phyloP scores from a whole-genome alignment of 1,139 yeast genomes.

The Pneumocystis wakefieldiae region DNA sequence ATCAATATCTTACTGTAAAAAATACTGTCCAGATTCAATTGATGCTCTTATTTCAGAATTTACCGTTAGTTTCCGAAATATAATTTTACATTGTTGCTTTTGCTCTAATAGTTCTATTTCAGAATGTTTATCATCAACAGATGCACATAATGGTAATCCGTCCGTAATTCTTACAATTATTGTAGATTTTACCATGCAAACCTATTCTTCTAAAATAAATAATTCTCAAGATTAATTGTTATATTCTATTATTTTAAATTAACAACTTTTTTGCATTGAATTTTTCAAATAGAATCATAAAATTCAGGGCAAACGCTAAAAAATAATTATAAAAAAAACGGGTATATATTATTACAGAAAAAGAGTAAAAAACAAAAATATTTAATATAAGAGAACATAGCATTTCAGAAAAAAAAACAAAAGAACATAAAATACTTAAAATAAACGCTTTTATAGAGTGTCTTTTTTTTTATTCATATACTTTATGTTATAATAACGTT shows the following conservation, averaged over 20 bases:
- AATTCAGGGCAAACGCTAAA: background rate
- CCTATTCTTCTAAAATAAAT: background rate
- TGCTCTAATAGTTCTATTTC: slow-evolving; percentile 42
- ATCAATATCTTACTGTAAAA: slow-evolving; percentile 36
- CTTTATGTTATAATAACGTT: background rate
- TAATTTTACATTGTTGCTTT: slow-evolving; percentile 69
- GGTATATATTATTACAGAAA: background rate
- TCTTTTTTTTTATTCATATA: background rate
- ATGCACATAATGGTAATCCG: slow-evolving; percentile 85
- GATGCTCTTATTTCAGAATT: slow-evolving; percentile 77
- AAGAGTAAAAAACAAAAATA: background rate
- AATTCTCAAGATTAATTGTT: background rate
- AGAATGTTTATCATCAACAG: slow-evolving; percentile 64
- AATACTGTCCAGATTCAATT: slow-evolving; percentile 59
- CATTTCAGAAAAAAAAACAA: background rate
- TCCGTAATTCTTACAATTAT: slow-evolving; percentile 4
- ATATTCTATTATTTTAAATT: background rate
- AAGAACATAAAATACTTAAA: background rate
- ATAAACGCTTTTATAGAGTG: background rate
- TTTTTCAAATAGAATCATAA: background rate
- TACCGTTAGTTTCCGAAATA: slow-evolving; percentile 62
- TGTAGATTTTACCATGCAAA: slow-evolving; percentile 4
- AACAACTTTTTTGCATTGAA: background rate
- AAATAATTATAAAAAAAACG: background rate
- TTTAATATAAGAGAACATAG: background rate